A percentile compares a stretch with the other conserved stretches of the same genome.
These are phyloP conservation scores for Fraxinus xanthoxyloides DNA, from an alignment of 305 asterid genomes.

Conservation along the genomic window DNA sequence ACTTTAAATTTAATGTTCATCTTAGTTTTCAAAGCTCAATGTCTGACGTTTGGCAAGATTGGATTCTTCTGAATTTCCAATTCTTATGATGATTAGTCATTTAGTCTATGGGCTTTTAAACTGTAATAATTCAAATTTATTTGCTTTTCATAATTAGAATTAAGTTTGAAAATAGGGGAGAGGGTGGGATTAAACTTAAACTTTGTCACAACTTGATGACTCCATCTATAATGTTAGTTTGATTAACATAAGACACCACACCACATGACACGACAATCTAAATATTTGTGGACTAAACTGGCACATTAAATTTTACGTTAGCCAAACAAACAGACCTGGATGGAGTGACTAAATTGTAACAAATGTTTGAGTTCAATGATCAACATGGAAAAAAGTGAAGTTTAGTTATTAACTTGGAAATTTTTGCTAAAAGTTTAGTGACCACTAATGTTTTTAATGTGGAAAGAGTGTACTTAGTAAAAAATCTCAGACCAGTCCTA, in stretches of 20 bases:
- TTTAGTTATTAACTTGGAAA: not conserved
- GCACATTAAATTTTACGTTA: not conserved
- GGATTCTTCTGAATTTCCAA: not conserved
- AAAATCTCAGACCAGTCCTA: not conserved
- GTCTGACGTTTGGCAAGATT: not conserved
- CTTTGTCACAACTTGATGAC: not conserved
- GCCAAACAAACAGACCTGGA: not conserved
- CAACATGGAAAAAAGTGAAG: not conserved
- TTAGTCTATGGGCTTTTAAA: not conserved
- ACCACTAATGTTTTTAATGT: not conserved
- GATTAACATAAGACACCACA: not conserved
- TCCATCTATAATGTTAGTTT: not conserved
- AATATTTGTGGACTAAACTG: not conserved
- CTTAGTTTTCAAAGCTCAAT: not conserved
- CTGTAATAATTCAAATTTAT: not conserved
- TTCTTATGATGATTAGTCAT: not conserved
- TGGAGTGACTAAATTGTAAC: not conserved
- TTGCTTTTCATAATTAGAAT: not conserved
- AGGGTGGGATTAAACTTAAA: not conserved
- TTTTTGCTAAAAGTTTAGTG: not conserved
- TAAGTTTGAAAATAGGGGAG: not conserved
- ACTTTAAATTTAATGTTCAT: not conserved
- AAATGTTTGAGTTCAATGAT: not conserved
- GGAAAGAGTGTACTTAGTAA: not conserved
- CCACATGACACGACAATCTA: not conserved